These are phyloP conservation scores for Euphorbia schlechtendalii DNA, from an alignment of 441 rosid species.

Conservation along the genomic window DNA sequence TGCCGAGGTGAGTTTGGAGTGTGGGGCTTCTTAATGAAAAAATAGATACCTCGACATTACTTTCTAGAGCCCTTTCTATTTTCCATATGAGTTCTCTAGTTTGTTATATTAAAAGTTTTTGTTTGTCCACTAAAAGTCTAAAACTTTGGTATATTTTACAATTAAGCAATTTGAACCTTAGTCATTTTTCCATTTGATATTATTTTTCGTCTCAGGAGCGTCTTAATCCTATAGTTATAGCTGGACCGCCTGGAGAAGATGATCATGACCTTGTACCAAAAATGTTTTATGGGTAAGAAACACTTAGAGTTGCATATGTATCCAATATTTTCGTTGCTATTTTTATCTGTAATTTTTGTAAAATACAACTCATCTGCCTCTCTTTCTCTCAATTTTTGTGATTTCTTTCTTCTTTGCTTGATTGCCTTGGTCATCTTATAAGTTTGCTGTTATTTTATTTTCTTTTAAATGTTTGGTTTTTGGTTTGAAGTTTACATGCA, in stretches of 20 bases:
- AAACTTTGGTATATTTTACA: too few relatives aligned
- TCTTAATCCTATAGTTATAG: slow-evolving; percentile 70
- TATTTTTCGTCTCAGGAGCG: slow-evolving; percentile 42
- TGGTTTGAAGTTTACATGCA: too few relatives aligned
- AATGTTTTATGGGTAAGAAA: slow-evolving; percentile 75
- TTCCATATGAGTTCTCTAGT: slow-evolving; percentile 54
- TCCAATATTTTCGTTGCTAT: not conserved
- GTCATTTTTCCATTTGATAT: not conserved
- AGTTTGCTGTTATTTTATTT: too few relatives aligned
- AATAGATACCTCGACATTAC: slow-evolving; percentile 41
- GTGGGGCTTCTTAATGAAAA: slow-evolving; percentile 76
- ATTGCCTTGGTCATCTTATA: too few relatives aligned
- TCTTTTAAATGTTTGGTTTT: too few relatives aligned
- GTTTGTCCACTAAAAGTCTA: too few relatives aligned
- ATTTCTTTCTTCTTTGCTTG: too few relatives aligned
- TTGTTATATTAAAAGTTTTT: not conserved
- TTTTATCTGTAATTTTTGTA: too few relatives aligned
- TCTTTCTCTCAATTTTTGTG: too few relatives aligned
- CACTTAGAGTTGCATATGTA: not conserved
- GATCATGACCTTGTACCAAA: slow-evolving; percentile 69
- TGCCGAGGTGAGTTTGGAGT: too few relatives aligned
- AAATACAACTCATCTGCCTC: too few relatives aligned
- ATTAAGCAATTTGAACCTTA: too few relatives aligned
- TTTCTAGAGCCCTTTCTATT: slow-evolving; percentile 60
- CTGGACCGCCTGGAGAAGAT: slow-evolving; percentile 28